Evolutionary conservation across 768 basidiomycete species (phyloP).

Genomic region (Lactifluus pinguis): DNA sequence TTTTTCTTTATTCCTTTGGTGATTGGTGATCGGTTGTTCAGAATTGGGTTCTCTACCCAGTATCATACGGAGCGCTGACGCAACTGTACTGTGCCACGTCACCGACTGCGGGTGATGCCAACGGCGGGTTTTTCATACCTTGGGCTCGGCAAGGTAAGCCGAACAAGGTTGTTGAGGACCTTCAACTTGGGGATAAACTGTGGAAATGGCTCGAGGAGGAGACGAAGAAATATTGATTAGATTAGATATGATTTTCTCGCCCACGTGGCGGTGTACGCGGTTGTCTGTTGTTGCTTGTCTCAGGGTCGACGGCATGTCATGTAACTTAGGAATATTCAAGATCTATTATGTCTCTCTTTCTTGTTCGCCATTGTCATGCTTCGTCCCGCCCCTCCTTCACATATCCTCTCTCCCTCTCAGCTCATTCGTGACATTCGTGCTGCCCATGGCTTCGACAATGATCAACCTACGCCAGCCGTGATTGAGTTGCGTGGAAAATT

Average conservation of each 20-base stretch:
- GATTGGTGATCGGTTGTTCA: not conserved
- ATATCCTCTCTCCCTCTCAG: not conserved
- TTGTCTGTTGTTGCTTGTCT: not conserved
- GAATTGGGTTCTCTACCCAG: not conserved
- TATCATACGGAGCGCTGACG: constrained; percentile 32
- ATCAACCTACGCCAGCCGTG: not conserved
- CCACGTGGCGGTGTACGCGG: too few relatives aligned
- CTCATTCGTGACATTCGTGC: constrained; percentile 8
- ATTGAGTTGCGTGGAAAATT: constrained; percentile 9
- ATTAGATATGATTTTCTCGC: too few relatives aligned
- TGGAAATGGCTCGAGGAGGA: constrained; percentile 28
- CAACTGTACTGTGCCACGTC: constrained; percentile 37
- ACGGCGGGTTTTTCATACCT: constrained; percentile 31
- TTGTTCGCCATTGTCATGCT: not conserved
- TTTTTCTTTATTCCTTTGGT: too few relatives aligned
- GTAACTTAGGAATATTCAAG: too few relatives aligned
- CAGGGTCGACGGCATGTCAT: not conserved
- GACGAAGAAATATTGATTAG: not conserved
- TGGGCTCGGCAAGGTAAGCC: constrained; percentile 23
- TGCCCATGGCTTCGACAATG: constrained; percentile 8
- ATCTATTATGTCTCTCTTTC: not conserved
- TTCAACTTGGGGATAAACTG: constrained; percentile 22
- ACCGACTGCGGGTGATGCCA: constrained; percentile 29
- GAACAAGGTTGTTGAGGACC: constrained; percentile 18
- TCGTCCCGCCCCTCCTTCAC: not conserved